Evolutionary conservation across 2,329 filamentous ascomycete species (phyloP).

Genomic region (Sphaerulina musiva): DNA sequence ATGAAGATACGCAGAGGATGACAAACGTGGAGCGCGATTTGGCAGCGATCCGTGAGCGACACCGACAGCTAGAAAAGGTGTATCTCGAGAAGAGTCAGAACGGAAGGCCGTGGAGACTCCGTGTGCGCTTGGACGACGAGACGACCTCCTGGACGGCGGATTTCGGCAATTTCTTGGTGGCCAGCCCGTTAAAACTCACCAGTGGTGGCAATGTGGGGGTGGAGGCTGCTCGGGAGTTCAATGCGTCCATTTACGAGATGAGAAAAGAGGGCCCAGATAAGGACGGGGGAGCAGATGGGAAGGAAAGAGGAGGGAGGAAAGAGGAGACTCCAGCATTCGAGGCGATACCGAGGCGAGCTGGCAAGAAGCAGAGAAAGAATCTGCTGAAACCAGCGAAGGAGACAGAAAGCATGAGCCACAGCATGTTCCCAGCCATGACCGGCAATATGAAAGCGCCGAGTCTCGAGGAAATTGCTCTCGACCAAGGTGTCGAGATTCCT

Average conservation of each 20-base stretch:
- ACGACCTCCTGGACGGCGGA: not conserved
- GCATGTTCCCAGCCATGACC: too few relatives aligned
- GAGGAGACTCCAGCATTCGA: not conserved
- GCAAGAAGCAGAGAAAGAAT: too few relatives aligned
- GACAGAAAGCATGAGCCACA: too few relatives aligned
- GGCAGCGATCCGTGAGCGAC: not conserved
- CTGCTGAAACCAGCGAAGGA: too few relatives aligned
- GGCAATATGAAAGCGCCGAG: not conserved
- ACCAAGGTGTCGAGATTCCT: too few relatives aligned
- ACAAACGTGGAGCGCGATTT: not conserved
- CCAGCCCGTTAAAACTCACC: not conserved
- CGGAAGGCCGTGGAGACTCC: not conserved
- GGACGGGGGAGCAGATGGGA: too few relatives aligned
- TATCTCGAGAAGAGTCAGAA: not conserved
- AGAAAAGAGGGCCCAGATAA: not conserved
- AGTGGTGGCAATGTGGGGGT: not conserved
- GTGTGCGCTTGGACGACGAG: not conserved
- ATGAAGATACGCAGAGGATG: not conserved
- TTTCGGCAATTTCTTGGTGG: not conserved
- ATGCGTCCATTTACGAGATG: not conserved
- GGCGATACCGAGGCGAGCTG: not conserved
- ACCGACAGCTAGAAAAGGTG: not conserved
- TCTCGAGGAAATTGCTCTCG: not conserved
- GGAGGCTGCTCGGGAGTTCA: not conserved
- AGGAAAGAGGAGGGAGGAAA: too few relatives aligned